Conservation (phyloP, 1,139 yeast species). For the Kodamaea arcana region DNA sequence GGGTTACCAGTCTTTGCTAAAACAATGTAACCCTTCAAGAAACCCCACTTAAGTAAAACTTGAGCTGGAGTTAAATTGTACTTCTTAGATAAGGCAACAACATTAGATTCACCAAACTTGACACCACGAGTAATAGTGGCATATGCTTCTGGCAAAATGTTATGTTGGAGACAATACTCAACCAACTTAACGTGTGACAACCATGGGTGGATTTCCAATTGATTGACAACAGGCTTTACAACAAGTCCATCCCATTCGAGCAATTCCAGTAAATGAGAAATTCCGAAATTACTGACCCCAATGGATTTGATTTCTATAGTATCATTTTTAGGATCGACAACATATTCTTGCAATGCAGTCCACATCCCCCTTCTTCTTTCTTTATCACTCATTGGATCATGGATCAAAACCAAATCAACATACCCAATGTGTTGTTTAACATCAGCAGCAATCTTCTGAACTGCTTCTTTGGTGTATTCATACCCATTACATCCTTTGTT, state of each 20-base stretch:
- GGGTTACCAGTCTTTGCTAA: conserved; percentile 64
- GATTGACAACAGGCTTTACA: conserved; percentile 40
- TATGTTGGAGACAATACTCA: conserved; percentile 31
- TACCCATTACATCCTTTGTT: conserved; percentile 16
- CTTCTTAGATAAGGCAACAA: conserved; percentile 27
- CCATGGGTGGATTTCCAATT: conserved; percentile 48
- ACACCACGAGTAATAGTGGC: conserved; percentile 66
- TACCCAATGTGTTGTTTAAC: conserved; percentile 31
- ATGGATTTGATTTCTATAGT: conserved; percentile 26
- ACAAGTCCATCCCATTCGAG: conserved; percentile 30
- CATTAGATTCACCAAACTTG: conserved; percentile 49
- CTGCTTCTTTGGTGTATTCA: conserved; percentile 17
- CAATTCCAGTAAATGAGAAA: conserved; percentile 34
- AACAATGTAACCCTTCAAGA: conserved; percentile 59
- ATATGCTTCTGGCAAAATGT: conserved; percentile 59
- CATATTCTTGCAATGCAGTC: conserved; percentile 38
- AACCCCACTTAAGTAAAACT: conserved; percentile 36
- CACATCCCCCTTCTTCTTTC: conserved; percentile 35
- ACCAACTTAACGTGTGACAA: conserved; percentile 37
- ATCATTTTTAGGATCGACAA: conserved; percentile 24
- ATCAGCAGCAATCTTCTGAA: conserved; percentile 16
- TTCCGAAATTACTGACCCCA: conserved; percentile 14
- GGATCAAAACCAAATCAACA: conserved; percentile 7
- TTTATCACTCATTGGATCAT: conserved; percentile 16
- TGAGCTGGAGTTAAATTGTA: conserved; percentile 22